A percentile compares a stretch with the other conserved stretches of the same genome.
Conservation (phyloP, 164 flowering plant species). For the Amborella trichopoda region DNA sequence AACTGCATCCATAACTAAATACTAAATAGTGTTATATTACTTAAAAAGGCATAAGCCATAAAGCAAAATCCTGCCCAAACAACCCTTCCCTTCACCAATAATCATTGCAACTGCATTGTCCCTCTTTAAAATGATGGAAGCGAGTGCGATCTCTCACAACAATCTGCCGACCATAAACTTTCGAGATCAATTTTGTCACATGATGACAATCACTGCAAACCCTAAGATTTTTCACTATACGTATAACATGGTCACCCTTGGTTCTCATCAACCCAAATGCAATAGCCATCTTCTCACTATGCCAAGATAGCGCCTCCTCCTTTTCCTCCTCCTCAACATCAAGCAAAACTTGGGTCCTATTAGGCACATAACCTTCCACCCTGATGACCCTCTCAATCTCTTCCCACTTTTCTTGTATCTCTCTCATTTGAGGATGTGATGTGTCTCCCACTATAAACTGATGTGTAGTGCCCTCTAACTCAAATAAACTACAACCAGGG, state of each 20-base stretch:
- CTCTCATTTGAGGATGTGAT: constrained; percentile 14
- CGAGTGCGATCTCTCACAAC: constrained; percentile 17
- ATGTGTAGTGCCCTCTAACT: constrained; percentile 12
- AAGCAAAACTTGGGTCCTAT: constrained; percentile 14
- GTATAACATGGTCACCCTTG: constrained; percentile 7
- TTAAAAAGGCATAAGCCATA: too few relatives aligned
- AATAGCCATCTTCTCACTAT: constrained; percentile 21
- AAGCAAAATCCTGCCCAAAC: too few relatives aligned
- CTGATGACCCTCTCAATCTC: constrained; percentile 13
- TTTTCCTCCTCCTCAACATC: constrained; percentile 18
- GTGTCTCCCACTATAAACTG: constrained; percentile 15
- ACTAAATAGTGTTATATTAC: too few relatives aligned
- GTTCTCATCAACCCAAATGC: constrained; percentile 15
- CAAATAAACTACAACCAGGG: constrained; percentile 20
- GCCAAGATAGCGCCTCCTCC: constrained; percentile 7
- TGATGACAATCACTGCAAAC: constrained; percentile 16
- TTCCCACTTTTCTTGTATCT: constrained; percentile 16
- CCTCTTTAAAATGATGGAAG: constrained; percentile 20
- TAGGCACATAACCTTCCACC: constrained; percentile 20
- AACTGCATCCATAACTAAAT: too few relatives aligned
- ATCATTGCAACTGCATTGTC: constrained; percentile 18
- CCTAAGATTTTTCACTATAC: constrained; percentile 21
- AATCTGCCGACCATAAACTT: constrained; percentile 8
- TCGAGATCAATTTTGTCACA: constrained; percentile 12
- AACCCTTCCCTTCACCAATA: too few relatives aligned